Evolutionary conservation across 441 rosid species (phyloP).

Genomic region (Erodium chrysanthum): DNA sequence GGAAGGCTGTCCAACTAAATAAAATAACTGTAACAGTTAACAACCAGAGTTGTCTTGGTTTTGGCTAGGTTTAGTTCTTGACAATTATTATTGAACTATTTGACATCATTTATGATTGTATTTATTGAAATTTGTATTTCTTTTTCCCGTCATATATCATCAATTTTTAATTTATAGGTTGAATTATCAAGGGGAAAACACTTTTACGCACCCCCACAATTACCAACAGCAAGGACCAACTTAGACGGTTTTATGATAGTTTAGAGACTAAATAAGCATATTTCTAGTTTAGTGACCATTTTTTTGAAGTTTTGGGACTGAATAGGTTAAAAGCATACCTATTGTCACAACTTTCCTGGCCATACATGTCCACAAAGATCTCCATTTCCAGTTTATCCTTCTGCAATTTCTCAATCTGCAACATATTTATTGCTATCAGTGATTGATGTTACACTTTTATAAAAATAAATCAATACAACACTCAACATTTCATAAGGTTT

Average conservation of each 20-base stretch:
- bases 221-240: no score
- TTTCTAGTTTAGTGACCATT: no score
- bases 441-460: background rate
- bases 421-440: constrained; percentile 16
- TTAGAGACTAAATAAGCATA: no score
- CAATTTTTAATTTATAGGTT: background rate
- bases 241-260: no score
- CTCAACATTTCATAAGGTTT: background rate
- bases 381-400: constrained; percentile 66
- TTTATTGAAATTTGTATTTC: no score
- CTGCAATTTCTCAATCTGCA: constrained; percentile 74
- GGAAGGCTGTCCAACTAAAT: constrained; percentile 2
- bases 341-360: constrained; percentile 57
- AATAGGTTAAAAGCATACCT: constrained; percentile 35
- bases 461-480: background rate
- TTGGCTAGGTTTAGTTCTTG: background rate
- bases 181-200: no score
- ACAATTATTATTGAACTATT: background rate
- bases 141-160: background rate
- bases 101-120: no score
- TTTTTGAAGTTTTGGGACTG: no score
- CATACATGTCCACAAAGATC: constrained; percentile 62
- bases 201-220: no score
- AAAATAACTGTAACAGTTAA: background rate
- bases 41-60: background rate